Base-by-base conservation (phyloP, 1,284 basidiomycete genomes). In the Papiliotrema nemorosa region DNA sequence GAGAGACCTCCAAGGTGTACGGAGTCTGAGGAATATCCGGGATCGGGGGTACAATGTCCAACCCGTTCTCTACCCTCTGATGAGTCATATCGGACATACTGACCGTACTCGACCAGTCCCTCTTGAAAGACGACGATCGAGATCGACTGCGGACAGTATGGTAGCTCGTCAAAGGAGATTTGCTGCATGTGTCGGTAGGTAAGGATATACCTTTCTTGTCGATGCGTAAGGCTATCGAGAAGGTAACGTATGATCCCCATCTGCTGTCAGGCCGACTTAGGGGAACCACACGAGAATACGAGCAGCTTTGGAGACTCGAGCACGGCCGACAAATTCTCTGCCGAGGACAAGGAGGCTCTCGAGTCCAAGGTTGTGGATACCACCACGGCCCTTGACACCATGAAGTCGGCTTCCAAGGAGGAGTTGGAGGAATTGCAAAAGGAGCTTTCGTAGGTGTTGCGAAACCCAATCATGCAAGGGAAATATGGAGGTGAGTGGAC, bases 351-450 rank as follows among this genome's bases (percentile, higher is more conserved):
- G 82, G 71, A 81, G 63, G 87, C 90, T 69, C 84, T 97, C 60
- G 83, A 93, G 78, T 69, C 79, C 53, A 84, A 88, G 42, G 86
- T 97, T 75, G 84, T 88, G 69, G 90, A 92, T 57, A 77, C 87
- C 55, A 90, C 97, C 78, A 75, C 79, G 54, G 93, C 89, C 89
- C 85, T 98, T 64, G 94, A 97, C 74, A 77, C 64, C 55, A 87
- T 88, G 42, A 90, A 97, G 76, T 55, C 66, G 9, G 96, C 84
- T 12, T 86, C 85, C 59, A 96, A 91, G 79, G 90, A 94, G 70
- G 96, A 99, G 80, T 94, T 97, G 78, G 87, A 91, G 76, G 82
- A 44, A 0, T 87, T 86, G 78, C 93, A 97, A 77, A 96, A 97
- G 82, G 93, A 97, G 78, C 81, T 98, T n/a, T n/a, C n/a, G n/a